Evolutionary conservation across 352 stramenopile genomes (phyloP).

Genomic region (Pythium sukuiense): DNA sequence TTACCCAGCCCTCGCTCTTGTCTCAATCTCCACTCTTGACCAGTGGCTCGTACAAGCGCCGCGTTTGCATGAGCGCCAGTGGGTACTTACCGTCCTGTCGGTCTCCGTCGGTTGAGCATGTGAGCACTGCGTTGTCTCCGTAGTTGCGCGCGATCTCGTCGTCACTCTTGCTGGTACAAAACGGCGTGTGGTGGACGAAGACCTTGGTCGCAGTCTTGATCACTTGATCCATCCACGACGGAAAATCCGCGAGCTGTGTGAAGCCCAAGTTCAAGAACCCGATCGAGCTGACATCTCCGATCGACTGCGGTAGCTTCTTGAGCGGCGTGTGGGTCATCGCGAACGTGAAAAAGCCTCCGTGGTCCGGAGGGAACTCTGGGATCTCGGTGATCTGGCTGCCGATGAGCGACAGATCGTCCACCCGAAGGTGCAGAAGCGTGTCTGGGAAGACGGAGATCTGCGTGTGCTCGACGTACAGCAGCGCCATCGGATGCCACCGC

Average conservation of each 20-base stretch:
- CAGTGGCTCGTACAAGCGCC: background rate
- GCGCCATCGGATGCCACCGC: slow-evolving; percentile 29
- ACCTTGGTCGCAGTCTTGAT: slow-evolving; percentile 31
- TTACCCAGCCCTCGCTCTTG: background rate
- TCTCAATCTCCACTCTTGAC: background rate
- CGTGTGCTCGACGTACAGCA: slow-evolving; percentile 41
- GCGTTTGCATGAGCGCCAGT: slow-evolving; percentile 11
- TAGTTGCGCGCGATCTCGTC: slow-evolving; percentile 4
- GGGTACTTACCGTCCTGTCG: slow-evolving; percentile 23
- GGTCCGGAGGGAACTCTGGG: slow-evolving; percentile 3
- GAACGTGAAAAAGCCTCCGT: slow-evolving; percentile 26
- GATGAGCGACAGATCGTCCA: slow-evolving; percentile 29
- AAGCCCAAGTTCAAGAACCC: slow-evolving; percentile 25
- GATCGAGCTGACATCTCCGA: slow-evolving; percentile 12
- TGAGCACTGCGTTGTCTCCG: slow-evolving; percentile 9
- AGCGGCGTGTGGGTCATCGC: slow-evolving; percentile 33
- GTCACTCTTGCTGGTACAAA: slow-evolving; percentile 24
- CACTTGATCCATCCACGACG: slow-evolving; percentile 22
- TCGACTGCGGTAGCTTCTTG: slow-evolving; percentile 7
- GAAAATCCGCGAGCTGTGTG: slow-evolving; percentile 18
- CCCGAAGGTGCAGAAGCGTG: slow-evolving; percentile 18
- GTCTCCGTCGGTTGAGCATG: slow-evolving; percentile 15
- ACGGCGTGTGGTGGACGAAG: slow-evolving; percentile 31
- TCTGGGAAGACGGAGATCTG: slow-evolving; percentile 31
- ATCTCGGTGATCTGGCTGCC: slow-evolving; percentile 23